Evolutionary conservation across 306 rosid genomes (phyloP).

Genomic region (Phaseolus lunatus): DNA sequence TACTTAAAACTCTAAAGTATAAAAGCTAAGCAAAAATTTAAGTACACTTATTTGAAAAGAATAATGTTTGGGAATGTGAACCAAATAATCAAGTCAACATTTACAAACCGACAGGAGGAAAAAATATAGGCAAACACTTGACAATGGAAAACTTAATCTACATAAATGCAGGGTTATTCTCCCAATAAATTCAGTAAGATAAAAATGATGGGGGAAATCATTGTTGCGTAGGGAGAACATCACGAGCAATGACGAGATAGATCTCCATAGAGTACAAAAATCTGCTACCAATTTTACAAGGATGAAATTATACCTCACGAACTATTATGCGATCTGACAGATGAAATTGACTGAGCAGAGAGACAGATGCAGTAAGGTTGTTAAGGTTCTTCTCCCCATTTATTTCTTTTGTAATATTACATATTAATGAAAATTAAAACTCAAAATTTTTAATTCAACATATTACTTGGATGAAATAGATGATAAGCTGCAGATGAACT

Average conservation of each 20-base stretch:
- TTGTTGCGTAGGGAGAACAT: no score
- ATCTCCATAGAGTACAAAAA: constrained; percentile 42
- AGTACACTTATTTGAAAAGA: constrained; percentile 40
- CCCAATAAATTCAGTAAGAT: no score
- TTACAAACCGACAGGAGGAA: no score
- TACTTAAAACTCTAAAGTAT: no score
- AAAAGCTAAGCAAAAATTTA: background rate
- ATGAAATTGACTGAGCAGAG: constrained; percentile 96
- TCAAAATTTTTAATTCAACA: no score
- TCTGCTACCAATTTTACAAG: constrained; percentile 51
- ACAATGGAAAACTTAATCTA: no score
- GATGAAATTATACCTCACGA: constrained; percentile 56
- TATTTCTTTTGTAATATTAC: constrained; percentile 73
- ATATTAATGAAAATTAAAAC: no score
- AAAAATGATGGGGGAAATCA: no score
- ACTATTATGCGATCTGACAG: constrained; percentile 91
- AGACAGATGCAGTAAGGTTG: constrained; percentile 96
- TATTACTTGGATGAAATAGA: no score
- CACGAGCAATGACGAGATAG: constrained; percentile 27
- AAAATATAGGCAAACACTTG: no score
- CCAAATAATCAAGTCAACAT: constrained; percentile 53
- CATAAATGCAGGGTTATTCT: no score
- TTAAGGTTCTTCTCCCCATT: constrained; percentile 84
- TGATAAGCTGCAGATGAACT: no score
- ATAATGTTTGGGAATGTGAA: constrained; percentile 45